Evolutionary conservation across 2,329 filamentous ascomycete species (phyloP).

Genomic region (Ophiostoma ips): DNA sequence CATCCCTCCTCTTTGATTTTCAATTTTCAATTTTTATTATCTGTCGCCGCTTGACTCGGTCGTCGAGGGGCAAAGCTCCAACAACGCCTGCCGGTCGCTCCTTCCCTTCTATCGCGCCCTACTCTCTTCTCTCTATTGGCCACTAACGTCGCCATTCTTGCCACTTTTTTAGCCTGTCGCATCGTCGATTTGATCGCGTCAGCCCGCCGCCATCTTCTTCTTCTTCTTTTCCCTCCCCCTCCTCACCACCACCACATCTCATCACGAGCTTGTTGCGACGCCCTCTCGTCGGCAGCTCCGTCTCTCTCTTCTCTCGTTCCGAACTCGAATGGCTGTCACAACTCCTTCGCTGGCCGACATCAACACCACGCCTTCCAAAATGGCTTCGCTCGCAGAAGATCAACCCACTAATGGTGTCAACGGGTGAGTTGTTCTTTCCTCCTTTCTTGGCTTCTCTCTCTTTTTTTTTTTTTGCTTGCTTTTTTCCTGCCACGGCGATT

Average conservation of each 20-base stretch:
- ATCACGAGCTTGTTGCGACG: slow-evolving; percentile 11
- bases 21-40: not conserved
- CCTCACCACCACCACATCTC: not conserved
- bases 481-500: not conserved
- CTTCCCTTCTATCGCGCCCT: slow-evolving; percentile 15
- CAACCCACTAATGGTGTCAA: slow-evolving; percentile 27
- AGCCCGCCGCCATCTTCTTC: not conserved
- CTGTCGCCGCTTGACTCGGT: not conserved
- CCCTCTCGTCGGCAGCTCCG: too few relatives aligned
- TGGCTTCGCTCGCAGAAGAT: slow-evolving; percentile 35
- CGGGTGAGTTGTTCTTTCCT: slow-evolving; percentile 36
- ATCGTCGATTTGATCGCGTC: not conserved
- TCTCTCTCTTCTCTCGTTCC: not conserved
- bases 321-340: slow-evolving; percentile 37
- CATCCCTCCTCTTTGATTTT: not conserved
- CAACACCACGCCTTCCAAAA: slow-evolving; percentile 32
- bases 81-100: slow-evolving; percentile 10
- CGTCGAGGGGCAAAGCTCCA: not conserved
- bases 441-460: not conserved
- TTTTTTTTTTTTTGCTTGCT: not conserved
- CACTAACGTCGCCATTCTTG: not conserved
- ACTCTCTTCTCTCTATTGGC: slow-evolving; percentile 1
- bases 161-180: not conserved
- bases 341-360: slow-evolving; percentile 31
- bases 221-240: slow-evolving; percentile 17